These are phyloP conservation scores for Linum tenue DNA, from an alignment of 345 rosid genomes.

Conservation along the genomic window DNA sequence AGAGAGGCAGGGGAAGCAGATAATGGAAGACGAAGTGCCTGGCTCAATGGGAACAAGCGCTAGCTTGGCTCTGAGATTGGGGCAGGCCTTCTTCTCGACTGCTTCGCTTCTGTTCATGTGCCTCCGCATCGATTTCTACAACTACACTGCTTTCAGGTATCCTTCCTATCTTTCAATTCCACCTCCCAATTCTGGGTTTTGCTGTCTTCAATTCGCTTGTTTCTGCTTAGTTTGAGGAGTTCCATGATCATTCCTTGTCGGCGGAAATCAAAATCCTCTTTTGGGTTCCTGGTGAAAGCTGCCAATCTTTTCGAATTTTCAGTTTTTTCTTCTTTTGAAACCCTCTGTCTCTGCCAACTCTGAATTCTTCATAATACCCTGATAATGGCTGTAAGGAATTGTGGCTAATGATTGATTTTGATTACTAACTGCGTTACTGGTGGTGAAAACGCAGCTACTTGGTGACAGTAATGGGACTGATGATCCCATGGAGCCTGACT, in stretches of 20 bases:
- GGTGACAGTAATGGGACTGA: too few species aligned
- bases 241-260: too few species aligned
- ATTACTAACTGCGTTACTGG: too few species aligned
- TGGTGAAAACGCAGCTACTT: too few species aligned
- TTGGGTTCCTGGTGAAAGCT: too few species aligned
- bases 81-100: slow-evolving; percentile 40
- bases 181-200: neutral
- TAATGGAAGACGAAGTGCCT: slow-evolving; percentile 27
- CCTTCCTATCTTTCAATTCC: neutral
- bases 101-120: slow-evolving; percentile 57
- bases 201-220: too few species aligned
- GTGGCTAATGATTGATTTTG: too few species aligned
- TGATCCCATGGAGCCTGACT: too few species aligned
- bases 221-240: neutral
- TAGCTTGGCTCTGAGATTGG: slow-evolving; percentile 54
- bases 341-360: neutral
- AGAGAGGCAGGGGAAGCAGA: neutral
- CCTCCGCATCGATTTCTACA: slow-evolving; percentile 40
- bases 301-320: neutral
- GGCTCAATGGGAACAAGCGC: slow-evolving; percentile 47
- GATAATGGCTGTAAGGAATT: too few species aligned
- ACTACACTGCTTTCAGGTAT: slow-evolving; percentile 59
- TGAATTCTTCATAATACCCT: too few species aligned
- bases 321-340: neutral
- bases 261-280: too few species aligned